Evolutionary conservation across 1,284 basidiomycete species (phyloP), one percentile per base, ranked within the genome.

Genomic region (Inonotus hispidus): DNA sequence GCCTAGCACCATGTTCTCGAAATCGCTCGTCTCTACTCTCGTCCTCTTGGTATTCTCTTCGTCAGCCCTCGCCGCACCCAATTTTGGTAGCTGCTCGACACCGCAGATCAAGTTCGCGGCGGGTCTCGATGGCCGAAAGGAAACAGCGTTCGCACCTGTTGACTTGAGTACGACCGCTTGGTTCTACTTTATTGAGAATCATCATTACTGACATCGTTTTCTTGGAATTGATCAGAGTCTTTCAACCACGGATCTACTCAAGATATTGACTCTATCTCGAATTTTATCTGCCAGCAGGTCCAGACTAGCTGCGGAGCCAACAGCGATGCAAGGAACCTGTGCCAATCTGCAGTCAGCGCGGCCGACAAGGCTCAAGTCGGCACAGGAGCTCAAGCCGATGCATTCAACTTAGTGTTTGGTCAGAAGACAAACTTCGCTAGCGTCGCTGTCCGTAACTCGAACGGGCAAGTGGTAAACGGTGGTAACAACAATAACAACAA

Each of bases 1-100:
- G 45, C 58, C 58, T 47, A 54, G n/a, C 37, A 54, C 35, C 56
- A 75, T 76, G 74, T 70, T 72, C 60, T 66, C 71, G 45, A 70
- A 67, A 59, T 67, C 65, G 52, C 61, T 74, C 59, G 69, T 65
- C 63, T 65, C 71, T 61, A 65, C 71, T 64, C 67, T 72, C 63
- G 64, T 74, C 56, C 66, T 68, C 37, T 56, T 74, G 39, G 66
- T 71, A 32, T 58, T 75, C 43, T 69, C 49, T 29, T 37, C 43
- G 29, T 46, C 39, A 38, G 52, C 41, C 43, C 54, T 43, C 57
- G 56, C 50, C 62, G 58, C 60, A 5, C 50, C 61, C 53, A 61
- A 58, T 50, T 63, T 65, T 49, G 65, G 65, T 7, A 61, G 59
- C 45, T 65, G 64, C 49, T 62, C 63, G 16, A 63, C 64, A 43